These are phyloP conservation scores for Zymoseptoria pseudotritici DNA, from an alignment of 2,329 filamentous ascomycete species.

Conservation along the genomic window DNA sequence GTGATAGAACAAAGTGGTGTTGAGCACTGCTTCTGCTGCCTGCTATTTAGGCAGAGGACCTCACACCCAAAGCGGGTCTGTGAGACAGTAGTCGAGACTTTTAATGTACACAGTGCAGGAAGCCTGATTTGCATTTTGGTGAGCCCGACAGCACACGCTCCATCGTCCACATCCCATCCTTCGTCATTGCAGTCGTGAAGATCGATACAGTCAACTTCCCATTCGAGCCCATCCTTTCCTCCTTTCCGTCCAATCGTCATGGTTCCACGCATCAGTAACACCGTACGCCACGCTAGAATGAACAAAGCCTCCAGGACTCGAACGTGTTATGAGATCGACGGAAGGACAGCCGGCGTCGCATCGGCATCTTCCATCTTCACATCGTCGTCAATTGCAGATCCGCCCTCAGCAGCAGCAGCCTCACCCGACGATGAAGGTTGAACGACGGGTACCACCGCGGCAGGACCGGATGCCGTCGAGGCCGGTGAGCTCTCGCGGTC, in stretches of 20 bases:
- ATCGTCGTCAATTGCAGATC: slow-evolving; percentile 21
- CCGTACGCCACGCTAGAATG: slow-evolving; percentile 15
- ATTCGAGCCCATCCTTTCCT: neutral
- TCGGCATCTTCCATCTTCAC: slow-evolving; percentile 23
- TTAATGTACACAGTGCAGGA: neutral
- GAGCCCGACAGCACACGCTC: neutral
- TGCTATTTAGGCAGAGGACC: neutral
- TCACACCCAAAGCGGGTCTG: neutral
- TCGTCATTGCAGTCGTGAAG: neutral
- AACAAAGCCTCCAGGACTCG: slow-evolving; percentile 3
- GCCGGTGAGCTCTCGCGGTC: slow-evolving; percentile 28
- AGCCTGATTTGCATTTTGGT: neutral
- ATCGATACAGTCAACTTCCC: neutral
- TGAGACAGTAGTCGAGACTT: neutral
- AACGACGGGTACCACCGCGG: slow-evolving; percentile 14
- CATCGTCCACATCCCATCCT: neutral
- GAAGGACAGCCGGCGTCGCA: neutral
- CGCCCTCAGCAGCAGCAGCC: slow-evolving; percentile 18
- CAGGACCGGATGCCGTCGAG: slow-evolving; percentile 20
- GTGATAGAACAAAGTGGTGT: neutral
- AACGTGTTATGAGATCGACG: neutral
- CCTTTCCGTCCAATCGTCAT: slow-evolving; percentile 7
- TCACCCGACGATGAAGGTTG: slow-evolving; percentile 21
- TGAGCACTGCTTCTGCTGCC: neutral
- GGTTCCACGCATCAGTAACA: slow-evolving; percentile 5